phyloP scores from a whole-genome alignment of 495 filamentous ascomycete species.

The Haplographium delicatum region DNA sequence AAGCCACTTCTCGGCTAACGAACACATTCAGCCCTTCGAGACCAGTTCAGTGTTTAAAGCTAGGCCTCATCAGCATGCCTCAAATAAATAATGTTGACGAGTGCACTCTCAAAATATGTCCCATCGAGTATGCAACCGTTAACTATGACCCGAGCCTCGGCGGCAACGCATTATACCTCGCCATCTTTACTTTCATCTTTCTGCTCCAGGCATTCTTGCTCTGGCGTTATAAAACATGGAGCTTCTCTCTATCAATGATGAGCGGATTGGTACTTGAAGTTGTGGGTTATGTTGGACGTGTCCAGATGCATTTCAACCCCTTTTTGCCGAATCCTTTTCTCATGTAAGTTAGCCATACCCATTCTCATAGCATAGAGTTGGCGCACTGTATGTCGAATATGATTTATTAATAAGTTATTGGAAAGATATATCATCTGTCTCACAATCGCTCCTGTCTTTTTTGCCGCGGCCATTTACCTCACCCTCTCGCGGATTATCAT shows the following conservation, averaged over 20 bases:
- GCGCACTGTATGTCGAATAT: no score
- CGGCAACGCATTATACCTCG: slow-evolving; percentile 23
- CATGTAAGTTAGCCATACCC: slow-evolving; percentile 14
- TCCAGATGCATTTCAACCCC: slow-evolving; percentile 33
- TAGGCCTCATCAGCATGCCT: no score
- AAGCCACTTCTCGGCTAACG: no score
- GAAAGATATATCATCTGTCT: slow-evolving; percentile 29
- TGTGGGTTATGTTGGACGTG: slow-evolving; percentile 33
- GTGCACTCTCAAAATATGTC: slow-evolving; percentile 12
- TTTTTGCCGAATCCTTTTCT: slow-evolving; percentile 34
- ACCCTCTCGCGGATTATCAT: slow-evolving; percentile 52
- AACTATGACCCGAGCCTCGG: slow-evolving; percentile 21
- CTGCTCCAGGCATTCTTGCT: slow-evolving; percentile 10
- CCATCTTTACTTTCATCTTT: slow-evolving; percentile 21
- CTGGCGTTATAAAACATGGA: slow-evolving; percentile 18
- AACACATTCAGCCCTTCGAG: no score
- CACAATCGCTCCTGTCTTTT: slow-evolving; percentile 60
- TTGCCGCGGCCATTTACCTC: slow-evolving; percentile 59
- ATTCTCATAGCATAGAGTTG: neutral
- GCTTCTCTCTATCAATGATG: slow-evolving; percentile 32
- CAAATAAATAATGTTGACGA: no score
- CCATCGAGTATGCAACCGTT: slow-evolving; percentile 3
- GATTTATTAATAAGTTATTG: neutral
- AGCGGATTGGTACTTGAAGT: slow-evolving; percentile 35
- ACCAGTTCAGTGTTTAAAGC: no score